Evolutionary conservation across 176 grass and related monocot genomes (phyloP).

Genomic region (sorghum (Sorghum bicolor)): Sorghum_bicolor_NCBIv3 NC_012871.2:63886501-63887000

Average conservation of each 20-base stretch:
- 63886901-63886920: conserved; percentile 55
- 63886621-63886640: conserved; percentile 72
- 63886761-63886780: conserved; percentile 33
- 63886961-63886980: conserved; percentile 80
- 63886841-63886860: conserved; percentile 86
- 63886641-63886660: conserved; percentile 82
- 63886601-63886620: conserved; percentile 77
- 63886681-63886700: conserved; percentile 79
- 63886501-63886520: conserved; percentile 72
- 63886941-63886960: conserved; percentile 94
- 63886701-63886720: conserved; percentile 75
- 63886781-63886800: conserved; percentile 47
- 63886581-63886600: conserved; percentile 92
- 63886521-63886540: conserved; percentile 86
- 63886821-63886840: conserved; percentile 80
- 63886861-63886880: conserved; percentile 61
- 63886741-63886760: conserved; percentile 43
- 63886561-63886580: conserved; percentile 91
- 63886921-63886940: conserved; percentile 76
- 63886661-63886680: conserved; percentile 70
- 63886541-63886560: conserved; percentile 94
- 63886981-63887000: conserved; percentile 90
- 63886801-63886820: conserved; percentile 79
- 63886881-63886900: conserved; percentile 46
- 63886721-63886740: conserved; percentile 76